Conservation (phyloP, 345 rosid species). For the Ailanthus altissimus region DNA sequence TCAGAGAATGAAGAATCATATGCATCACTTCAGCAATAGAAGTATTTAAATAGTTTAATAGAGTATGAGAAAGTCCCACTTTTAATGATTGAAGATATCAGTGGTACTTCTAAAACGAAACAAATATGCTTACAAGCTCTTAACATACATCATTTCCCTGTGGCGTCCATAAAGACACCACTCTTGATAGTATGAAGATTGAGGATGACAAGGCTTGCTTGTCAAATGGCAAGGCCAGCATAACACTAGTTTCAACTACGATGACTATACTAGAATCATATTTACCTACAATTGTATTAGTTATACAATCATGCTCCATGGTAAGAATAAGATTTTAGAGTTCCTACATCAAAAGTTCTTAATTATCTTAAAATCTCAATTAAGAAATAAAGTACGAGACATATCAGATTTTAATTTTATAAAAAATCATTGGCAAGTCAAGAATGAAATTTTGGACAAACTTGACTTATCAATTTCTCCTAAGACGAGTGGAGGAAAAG, state of each 20-base stretch:
- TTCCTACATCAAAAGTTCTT: constrained; percentile 77
- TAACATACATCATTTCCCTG: constrained; percentile 51
- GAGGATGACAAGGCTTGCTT: constrained; percentile 49
- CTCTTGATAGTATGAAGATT: constrained; percentile 27
- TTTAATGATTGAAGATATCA: constrained; percentile 49
- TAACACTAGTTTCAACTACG: constrained; percentile 37
- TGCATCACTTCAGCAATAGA: constrained; percentile 59
- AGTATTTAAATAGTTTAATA: constrained; percentile 59
- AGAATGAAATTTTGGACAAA: constrained; percentile 64
- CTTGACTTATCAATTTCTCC: constrained; percentile 69
- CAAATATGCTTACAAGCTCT: constrained; percentile 73
- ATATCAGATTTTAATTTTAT: constrained; percentile 72
- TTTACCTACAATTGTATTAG: constrained; percentile 57
- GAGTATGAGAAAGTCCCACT: constrained; percentile 60
- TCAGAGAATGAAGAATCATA: constrained; percentile 52
- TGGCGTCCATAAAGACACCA: constrained; percentile 42
- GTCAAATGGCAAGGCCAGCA: constrained; percentile 33
- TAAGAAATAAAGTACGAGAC: constrained; percentile 79
- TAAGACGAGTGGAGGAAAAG: constrained; percentile 40
- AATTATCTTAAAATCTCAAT: constrained; percentile 57
- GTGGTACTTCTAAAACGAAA: constrained; percentile 59
- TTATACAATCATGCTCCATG: constrained; percentile 66
- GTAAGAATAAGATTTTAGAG: constrained; percentile 66
- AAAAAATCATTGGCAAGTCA: constrained; percentile 90
- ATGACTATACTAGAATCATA: constrained; percentile 54